Base-by-base conservation (phyloP, 2,329 filamentous ascomycete species). In the Penicillium sp. region DNA sequence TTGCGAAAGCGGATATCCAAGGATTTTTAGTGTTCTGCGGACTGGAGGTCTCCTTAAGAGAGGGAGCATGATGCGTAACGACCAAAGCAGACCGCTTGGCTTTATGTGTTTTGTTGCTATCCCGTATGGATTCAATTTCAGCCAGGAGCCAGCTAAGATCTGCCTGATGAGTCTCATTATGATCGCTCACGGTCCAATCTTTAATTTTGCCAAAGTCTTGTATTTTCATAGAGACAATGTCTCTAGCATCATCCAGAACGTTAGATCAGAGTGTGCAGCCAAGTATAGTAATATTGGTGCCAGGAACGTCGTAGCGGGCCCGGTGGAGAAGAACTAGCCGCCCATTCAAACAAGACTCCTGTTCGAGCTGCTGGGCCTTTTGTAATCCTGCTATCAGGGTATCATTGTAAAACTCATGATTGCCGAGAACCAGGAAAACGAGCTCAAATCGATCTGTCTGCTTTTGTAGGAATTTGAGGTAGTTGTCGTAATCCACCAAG, bases 211-310 rank as follows among this genome's bases (percentile, higher is more conserved):
- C 70, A 48, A 83, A 86, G 64, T 87, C 84, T 18, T 75, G 77
- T 9, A 85, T 71, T 54, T 72, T 79, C 32, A 67, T 66, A 24
- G 68, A 44, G 13, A 86, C 77, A 4, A 75, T 61, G 0, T 66
- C 65, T 10, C 61, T 67, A 4, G 72, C 69, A 5, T 74, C 67
- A 0, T 72, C 57, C 0, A 79, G 72, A 5, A 87, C 75, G 0
- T 67, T 58, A 1, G 82, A 84, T 79, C 83, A 85, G 0, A 87
- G 72, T 1, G 82, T 84, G 57, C 81, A 85, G 5, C 83, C 83
- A 1, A 86, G 66, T 3, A 86, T 67, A 3, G 77, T 81, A n/a
- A 84, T 48, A 22, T 64, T 64, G 0, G 77, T 53, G 1, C 43
- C 51, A 9, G 60, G 57, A 5, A 73, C 34, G 48, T 71, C 57